Percentiles rank a stretch among this genome's conserved stretches.
These are phyloP conservation scores for Flaveria robusta DNA, from an alignment of 129 eudicot species.

Conservation along the genomic window DNA sequence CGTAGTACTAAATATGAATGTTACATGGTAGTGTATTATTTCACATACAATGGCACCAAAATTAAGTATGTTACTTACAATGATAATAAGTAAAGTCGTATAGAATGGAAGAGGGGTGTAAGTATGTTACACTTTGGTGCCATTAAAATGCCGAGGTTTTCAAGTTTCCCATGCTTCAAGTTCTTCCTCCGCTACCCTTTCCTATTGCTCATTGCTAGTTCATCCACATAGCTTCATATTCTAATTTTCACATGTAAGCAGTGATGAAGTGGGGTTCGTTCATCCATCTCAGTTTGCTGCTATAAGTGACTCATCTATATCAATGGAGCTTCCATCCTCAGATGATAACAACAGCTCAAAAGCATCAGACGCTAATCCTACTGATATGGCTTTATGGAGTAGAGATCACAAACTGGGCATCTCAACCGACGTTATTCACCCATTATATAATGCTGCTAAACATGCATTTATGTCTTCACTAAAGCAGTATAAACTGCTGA, in stretches of 20 bases:
- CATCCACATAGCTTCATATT: constrained; percentile 16
- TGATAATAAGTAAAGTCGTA: background rate
- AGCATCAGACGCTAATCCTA: constrained; percentile 23
- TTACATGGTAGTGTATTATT: background rate
- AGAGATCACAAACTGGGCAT: constrained; percentile 86
- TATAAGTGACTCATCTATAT: constrained; percentile 42
- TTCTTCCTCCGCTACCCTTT: background rate
- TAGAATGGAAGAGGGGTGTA: background rate
- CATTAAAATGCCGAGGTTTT: background rate
- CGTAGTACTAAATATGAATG: background rate
- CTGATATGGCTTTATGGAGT: constrained; percentile 58
- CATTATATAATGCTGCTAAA: constrained; percentile 67
- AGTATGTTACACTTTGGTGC: background rate
- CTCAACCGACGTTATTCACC: constrained; percentile 59
- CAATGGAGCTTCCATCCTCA: constrained; percentile 17
- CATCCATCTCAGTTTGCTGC: constrained; percentile 81
- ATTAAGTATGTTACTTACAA: background rate
- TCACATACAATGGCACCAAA: background rate
- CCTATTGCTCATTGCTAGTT: background rate
- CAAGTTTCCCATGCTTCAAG: background rate
- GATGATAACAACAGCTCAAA: constrained; percentile 22
- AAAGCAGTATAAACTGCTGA: constrained; percentile 35
- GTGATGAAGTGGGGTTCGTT: constrained; percentile 91
- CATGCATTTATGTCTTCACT: constrained; percentile 56
- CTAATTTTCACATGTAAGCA: constrained; percentile 32